These are phyloP conservation scores for Leccinum colubrinum DNA, from an alignment of 1,284 basidiomycete species.

Conservation along the genomic window DNA sequence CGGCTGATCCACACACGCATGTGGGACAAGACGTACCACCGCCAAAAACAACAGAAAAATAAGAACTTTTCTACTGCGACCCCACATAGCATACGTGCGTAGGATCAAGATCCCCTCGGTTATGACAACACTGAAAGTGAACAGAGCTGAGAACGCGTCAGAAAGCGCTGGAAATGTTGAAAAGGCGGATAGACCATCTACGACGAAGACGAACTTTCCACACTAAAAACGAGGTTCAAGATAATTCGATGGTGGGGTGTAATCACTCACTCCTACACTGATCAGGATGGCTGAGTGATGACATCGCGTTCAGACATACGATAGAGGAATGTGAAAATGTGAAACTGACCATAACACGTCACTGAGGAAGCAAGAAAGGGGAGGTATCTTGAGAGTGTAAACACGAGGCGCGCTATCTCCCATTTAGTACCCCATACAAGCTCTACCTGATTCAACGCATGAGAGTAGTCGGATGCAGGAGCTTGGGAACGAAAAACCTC, in stretches of 20 bases:
- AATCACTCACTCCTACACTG: neutral
- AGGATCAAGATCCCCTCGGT: neutral
- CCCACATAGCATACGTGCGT: constrained; percentile 29
- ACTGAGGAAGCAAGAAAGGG: neutral
- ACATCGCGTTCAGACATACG: neutral
- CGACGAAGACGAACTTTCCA: neutral
- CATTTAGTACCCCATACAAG: neutral
- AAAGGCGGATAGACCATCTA: neutral
- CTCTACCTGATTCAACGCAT: neutral
- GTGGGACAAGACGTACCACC: constrained; percentile 12
- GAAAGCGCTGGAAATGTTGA: neutral
- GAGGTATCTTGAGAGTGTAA: neutral
- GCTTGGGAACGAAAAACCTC: constrained; percentile 13
- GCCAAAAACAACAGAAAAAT: constrained; percentile 20
- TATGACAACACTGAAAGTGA: neutral
- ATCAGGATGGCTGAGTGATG: constrained; percentile 9
- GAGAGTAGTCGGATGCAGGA: neutral
- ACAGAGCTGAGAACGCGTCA: neutral
- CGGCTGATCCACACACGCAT: neutral
- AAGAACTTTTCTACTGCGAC: constrained; percentile 19
- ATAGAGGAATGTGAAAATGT: neutral
- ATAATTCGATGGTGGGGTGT: neutral
- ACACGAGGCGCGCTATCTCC: neutral
- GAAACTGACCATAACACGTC: neutral
- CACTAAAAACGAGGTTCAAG: neutral